These are phyloP conservation scores for Colletotrichum chlorophyti DNA, from an alignment of 2,329 filamentous ascomycete genomes.

Conservation along the genomic window DNA sequence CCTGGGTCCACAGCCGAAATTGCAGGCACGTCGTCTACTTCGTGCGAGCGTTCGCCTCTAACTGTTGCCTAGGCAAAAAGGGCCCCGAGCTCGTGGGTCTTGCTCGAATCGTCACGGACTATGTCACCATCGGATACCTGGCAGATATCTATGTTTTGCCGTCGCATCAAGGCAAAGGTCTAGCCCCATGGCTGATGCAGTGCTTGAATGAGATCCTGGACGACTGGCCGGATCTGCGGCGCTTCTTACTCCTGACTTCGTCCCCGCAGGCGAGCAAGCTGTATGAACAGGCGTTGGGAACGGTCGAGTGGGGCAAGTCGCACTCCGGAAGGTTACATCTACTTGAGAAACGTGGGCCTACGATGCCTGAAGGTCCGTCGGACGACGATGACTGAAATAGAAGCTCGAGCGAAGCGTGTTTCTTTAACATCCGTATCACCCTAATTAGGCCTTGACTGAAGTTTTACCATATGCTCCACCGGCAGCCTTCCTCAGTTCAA, in stretches of 20 bases:
- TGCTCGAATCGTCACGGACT: conserved; percentile 36
- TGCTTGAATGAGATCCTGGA: conserved; percentile 64
- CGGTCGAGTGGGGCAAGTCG: conserved; percentile 50
- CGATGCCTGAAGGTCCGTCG: conserved; percentile 10
- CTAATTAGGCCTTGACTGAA: conserved; percentile 43
- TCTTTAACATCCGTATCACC: background rate
- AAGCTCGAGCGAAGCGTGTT: background rate
- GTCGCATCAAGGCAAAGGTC: conserved; percentile 64
- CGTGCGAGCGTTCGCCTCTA: background rate
- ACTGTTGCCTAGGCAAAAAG: conserved; percentile 20
- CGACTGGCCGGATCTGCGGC: conserved; percentile 65
- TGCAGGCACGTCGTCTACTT: conserved; percentile 35
- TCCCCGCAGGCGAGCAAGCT: conserved; percentile 42
- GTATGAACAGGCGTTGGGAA: conserved; percentile 56
- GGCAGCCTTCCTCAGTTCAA: conserved; percentile 80
- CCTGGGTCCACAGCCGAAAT: conserved; percentile 39
- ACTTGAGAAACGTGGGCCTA: conserved; percentile 48
- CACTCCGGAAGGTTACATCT: conserved; percentile 47
- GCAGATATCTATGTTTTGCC: conserved; percentile 72
- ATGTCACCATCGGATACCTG: conserved; percentile 34
- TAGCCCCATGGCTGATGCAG: conserved; percentile 70
- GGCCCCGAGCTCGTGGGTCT: conserved; percentile 47
- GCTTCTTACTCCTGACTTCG: conserved; percentile 61
- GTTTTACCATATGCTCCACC: conserved; percentile 83
- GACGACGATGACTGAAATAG: conserved; percentile 11